A percentile compares a stretch with the other conserved stretches of the same genome.
phyloP scores from a whole-genome alignment of 2,329 filamentous ascomycete genomes.

The Chaetothyriales sp. region DNA sequence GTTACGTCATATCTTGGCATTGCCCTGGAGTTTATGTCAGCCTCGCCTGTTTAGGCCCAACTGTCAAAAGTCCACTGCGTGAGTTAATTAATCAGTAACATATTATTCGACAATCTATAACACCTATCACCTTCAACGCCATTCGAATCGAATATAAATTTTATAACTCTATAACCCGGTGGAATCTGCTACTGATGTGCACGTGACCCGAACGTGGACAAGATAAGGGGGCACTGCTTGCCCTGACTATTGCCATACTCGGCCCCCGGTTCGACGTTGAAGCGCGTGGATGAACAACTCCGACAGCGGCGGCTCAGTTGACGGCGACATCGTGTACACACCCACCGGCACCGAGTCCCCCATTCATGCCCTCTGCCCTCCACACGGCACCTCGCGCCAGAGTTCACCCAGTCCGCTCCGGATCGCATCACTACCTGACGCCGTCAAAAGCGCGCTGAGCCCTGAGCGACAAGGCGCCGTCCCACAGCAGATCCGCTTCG shows the following conservation, averaged over 20 bases:
- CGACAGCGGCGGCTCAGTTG: conserved; percentile 15
- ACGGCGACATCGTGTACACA: conserved; percentile 17
- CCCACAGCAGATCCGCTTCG: conserved; percentile 4
- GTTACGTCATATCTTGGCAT: too few relatives aligned
- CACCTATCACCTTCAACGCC: too few relatives aligned
- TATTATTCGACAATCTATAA: too few relatives aligned
- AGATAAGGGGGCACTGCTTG: not conserved
- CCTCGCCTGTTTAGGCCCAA: too few relatives aligned
- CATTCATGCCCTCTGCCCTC: conserved; percentile 4
- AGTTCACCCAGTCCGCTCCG: conserved; percentile 11
- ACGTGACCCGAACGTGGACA: not conserved
- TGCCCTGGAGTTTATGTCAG: too few relatives aligned
- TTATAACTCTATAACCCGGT: too few relatives aligned
- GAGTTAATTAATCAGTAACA: too few relatives aligned
- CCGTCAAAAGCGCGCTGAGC: not conserved
- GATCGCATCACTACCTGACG: conserved; percentile 11
- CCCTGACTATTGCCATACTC: too few relatives aligned
- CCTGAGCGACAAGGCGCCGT: not conserved
- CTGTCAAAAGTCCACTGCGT: too few relatives aligned
- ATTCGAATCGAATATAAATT: too few relatives aligned
- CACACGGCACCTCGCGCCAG: conserved; percentile 1
- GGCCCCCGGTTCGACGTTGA: not conserved
- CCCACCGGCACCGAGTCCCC: conserved; percentile 16
- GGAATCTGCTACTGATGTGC: too few relatives aligned
- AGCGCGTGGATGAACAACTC: conserved; percentile 22